Percentiles rank a stretch among this genome's conserved stretches.
Conservation (phyloP, 352 stramenopile genomes). For the Phytophthora sansomeana region DNA sequence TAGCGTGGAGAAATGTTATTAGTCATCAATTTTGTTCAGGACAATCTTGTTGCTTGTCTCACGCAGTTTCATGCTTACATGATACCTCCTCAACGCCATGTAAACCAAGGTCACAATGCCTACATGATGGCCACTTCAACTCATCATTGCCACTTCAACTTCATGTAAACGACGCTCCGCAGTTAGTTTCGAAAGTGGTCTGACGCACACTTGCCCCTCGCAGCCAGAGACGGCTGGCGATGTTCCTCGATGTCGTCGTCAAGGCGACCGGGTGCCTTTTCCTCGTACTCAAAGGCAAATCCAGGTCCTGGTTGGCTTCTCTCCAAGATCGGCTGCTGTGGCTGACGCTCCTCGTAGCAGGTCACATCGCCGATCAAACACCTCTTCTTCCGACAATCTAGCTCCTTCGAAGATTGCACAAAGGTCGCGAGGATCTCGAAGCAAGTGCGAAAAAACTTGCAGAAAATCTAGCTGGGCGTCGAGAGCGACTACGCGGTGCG, state of each 20-base stretch:
- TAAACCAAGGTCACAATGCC: too few relatives aligned
- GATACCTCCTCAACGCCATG: too few relatives aligned
- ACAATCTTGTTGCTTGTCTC: too few relatives aligned
- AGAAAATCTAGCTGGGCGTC: slow-evolving; percentile 59
- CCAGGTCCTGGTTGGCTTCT: neutral
- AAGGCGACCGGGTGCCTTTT: neutral
- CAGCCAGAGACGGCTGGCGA: slow-evolving; percentile 18
- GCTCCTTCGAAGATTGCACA: slow-evolving; percentile 50
- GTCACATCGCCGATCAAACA: slow-evolving; percentile 56
- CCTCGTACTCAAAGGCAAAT: neutral
- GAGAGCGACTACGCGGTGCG: slow-evolving; percentile 48
- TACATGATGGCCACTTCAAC: too few relatives aligned
- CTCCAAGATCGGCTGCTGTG: slow-evolving; percentile 1
- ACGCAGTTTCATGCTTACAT: too few relatives aligned
- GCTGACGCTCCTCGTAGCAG: slow-evolving; percentile 23
- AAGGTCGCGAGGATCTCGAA: slow-evolving; percentile 50
- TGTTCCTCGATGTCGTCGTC: slow-evolving; percentile 5
- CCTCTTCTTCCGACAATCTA: slow-evolving; percentile 61
- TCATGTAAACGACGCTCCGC: too few relatives aligned
- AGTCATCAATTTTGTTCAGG: too few relatives aligned
- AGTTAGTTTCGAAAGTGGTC: too few relatives aligned
- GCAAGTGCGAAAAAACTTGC: slow-evolving; percentile 44
- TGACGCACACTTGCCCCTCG: neutral
- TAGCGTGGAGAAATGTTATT: too few relatives aligned
- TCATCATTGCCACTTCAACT: too few relatives aligned